phyloP scores from a whole-genome alignment of 1,284 basidiomycete species.

The Ganoderma boninense region DNA sequence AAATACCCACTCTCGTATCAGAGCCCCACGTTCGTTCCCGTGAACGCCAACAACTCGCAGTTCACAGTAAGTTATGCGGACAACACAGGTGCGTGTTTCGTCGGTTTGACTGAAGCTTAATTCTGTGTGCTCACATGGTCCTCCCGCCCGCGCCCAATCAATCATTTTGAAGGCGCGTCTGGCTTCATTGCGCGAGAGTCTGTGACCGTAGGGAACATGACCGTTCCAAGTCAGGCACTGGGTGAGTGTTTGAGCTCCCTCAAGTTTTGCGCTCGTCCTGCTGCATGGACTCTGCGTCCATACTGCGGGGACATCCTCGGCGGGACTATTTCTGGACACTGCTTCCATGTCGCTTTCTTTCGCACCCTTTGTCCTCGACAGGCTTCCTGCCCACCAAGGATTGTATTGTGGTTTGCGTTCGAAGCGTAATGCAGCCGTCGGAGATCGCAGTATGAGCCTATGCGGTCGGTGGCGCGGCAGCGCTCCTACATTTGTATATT shows the following conservation, averaged over 20 bases:
- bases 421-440: neutral
- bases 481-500: neutral
- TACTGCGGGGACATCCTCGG: neutral
- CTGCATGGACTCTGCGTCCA: neutral
- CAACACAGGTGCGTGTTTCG: constrained; percentile 57
- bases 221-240: constrained; percentile 66
- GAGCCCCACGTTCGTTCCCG: constrained; percentile 67
- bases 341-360: neutral
- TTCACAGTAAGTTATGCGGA: constrained; percentile 74
- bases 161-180: constrained; percentile 54
- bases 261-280: too few species aligned
- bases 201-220: constrained; percentile 65
- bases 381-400: neutral
- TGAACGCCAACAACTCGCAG: constrained; percentile 65
- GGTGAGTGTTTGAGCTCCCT: constrained; percentile 49
- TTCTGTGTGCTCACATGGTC: neutral
- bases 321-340: constrained; percentile 5
- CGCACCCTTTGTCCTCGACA: neutral
- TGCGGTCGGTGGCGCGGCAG: neutral
- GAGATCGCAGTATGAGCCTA: constrained; percentile 5
- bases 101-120: neutral
- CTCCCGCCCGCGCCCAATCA: neutral
- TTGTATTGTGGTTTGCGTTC: neutral
- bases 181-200: constrained; percentile 77
- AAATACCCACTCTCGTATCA: constrained; percentile 71